phyloP scores from a whole-genome alignment of 441 rosid genomes.

The Pelargonium fulgidum region DNA sequence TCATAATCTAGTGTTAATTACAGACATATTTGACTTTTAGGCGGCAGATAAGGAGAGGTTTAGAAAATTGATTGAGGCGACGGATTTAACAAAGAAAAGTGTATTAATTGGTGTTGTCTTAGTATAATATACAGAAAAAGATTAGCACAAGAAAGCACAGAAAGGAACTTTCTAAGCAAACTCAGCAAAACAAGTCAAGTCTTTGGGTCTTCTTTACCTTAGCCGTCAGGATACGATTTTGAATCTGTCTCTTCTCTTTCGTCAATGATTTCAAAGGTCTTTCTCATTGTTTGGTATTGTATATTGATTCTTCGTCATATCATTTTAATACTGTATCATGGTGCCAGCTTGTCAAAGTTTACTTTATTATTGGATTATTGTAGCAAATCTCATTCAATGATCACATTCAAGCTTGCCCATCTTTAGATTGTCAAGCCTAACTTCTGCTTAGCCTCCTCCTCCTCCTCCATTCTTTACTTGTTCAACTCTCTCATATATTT shows the following conservation, averaged over 20 bases:
- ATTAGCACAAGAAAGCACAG: background rate
- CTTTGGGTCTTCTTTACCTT: too few relatives aligned
- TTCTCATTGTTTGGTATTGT: constrained; percentile 3
- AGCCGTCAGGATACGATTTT: background rate
- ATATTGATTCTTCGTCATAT: background rate
- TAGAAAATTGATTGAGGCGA: background rate
- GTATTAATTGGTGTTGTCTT: background rate
- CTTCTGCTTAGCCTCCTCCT: too few relatives aligned
- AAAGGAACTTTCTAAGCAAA: background rate
- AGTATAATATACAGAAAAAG: background rate
- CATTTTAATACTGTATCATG: background rate
- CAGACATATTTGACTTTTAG: background rate
- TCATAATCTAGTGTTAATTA: background rate
- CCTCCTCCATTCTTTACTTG: too few relatives aligned
- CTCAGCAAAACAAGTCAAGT: background rate
- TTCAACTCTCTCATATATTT: background rate
- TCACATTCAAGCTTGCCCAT: constrained; percentile 3
- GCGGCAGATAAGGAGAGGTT: background rate
- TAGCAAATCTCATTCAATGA: background rate
- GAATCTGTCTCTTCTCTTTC: background rate
- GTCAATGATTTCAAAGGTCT: constrained; percentile 7
- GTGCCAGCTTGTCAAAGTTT: constrained; percentile 1
- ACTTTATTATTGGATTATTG: background rate
- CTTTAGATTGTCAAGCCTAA: too few relatives aligned
- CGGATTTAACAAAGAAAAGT: background rate